These are phyloP conservation scores for Didymella keratinophila DNA, from an alignment of 2,329 filamentous ascomycete genomes.

Conservation along the genomic window DNA sequence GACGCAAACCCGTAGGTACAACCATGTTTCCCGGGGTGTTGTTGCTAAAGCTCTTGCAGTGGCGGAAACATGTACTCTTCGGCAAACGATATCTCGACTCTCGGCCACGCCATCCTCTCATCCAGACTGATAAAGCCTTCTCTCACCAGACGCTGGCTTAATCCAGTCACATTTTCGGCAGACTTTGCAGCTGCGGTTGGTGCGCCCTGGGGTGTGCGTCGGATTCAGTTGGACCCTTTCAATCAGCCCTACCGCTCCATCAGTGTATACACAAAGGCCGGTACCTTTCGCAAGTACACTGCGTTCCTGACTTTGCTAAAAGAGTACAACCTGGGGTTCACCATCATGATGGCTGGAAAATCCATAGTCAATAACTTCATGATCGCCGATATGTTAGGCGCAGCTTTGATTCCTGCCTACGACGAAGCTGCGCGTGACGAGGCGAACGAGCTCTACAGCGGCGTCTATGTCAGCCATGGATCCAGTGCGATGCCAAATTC, in stretches of 20 bases:
- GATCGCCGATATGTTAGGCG: slow-evolving; percentile 22
- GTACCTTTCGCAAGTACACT: slow-evolving; percentile 54
- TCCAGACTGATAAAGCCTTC: slow-evolving; percentile 46
- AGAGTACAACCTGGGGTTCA: slow-evolving; percentile 56
- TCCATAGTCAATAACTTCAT: slow-evolving; percentile 15
- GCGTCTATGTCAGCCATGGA: slow-evolving; percentile 33
- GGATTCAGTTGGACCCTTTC: slow-evolving; percentile 26
- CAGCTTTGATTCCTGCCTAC: slow-evolving; percentile 29
- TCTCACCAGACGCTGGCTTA: slow-evolving; percentile 54
- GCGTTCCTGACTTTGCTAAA: slow-evolving; percentile 53
- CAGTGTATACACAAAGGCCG: slow-evolving; percentile 55
- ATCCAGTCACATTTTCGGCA: slow-evolving; percentile 51
- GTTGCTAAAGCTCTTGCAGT: slow-evolving; percentile 14
- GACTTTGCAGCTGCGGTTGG: slow-evolving; percentile 45
- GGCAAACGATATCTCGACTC: slow-evolving; percentile 46
- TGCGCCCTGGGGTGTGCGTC: slow-evolving; percentile 52
- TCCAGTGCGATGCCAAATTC: slow-evolving; percentile 27
- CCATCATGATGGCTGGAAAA: slow-evolving; percentile 48
- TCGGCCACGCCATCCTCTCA: slow-evolving; percentile 52
- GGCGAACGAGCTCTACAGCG: slow-evolving; percentile 36
- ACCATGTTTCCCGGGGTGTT: fast-evolving
- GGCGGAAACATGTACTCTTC: slow-evolving; percentile 47
- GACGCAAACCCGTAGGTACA: slow-evolving; percentile 32
- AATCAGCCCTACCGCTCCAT: slow-evolving; percentile 25
- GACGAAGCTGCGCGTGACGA: slow-evolving; percentile 42